These are phyloP conservation scores for Fomitopsis schrenkii DNA, from an alignment of 1,284 basidiomycete species.

Conservation along the genomic window DNA sequence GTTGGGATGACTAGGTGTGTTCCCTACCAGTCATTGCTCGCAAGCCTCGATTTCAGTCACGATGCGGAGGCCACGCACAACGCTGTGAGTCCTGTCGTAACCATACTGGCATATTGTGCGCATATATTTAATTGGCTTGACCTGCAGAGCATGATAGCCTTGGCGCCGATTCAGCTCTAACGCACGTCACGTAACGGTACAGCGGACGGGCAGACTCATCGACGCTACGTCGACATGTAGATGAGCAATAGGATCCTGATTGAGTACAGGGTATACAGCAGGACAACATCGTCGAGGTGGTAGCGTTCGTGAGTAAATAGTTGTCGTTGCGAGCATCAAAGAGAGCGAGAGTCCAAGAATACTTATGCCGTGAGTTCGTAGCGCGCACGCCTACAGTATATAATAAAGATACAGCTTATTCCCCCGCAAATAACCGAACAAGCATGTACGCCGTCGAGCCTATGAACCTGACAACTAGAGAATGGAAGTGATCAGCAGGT, in stretches of 20 bases:
- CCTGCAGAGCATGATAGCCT: too few species aligned
- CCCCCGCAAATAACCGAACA: constrained; percentile 79
- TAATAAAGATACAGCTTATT: constrained; percentile 35
- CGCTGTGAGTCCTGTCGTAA: too few species aligned
- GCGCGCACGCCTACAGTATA: background rate
- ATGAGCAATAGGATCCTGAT: too few species aligned
- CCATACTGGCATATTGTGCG: too few species aligned
- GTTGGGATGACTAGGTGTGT: too few species aligned
- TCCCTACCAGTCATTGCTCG: too few species aligned
- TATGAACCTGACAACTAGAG: constrained; percentile 73
- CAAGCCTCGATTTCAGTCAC: too few species aligned
- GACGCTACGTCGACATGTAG: background rate
- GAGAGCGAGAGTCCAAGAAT: background rate
- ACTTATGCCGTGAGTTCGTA: background rate
- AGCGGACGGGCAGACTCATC: background rate
- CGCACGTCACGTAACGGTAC: too few species aligned
- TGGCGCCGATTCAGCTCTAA: too few species aligned
- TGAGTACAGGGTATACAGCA: background rate
- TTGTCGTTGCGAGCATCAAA: background rate
- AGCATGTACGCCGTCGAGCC: constrained; percentile 78
- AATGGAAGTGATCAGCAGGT: background rate
- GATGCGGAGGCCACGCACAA: too few species aligned
- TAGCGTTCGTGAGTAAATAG: background rate
- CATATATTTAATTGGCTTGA: too few species aligned
- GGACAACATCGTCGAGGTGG: background rate